Percentiles rank a stretch among this genome's conserved stretches.
Evolutionary conservation across 305 asterid species (phyloP).

Genomic region (Rubia balearica): DNA sequence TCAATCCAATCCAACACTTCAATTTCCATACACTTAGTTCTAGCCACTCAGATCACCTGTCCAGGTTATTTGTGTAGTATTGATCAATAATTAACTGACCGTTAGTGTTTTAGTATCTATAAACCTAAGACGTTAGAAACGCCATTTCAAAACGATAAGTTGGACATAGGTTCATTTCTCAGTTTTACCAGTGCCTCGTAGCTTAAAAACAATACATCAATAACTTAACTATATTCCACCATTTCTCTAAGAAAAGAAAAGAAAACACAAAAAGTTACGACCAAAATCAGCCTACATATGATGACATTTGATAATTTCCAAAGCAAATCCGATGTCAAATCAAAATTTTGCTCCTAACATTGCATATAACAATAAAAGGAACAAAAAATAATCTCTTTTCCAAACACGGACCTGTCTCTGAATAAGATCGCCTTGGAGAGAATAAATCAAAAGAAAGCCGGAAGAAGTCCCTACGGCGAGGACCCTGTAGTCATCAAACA

Average conservation of each 20-base stretch:
- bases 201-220: not conserved
- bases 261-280: not conserved
- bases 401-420: constrained; percentile 58
- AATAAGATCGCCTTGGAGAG: constrained; percentile 62
- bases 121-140: too few species aligned
- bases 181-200: not conserved
- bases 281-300: constrained; percentile 2
- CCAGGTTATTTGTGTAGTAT: not conserved
- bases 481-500: constrained; percentile 58
- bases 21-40: not conserved
- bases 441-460: constrained; percentile 64
- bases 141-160: not conserved
- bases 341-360: not conserved
- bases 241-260: not conserved
- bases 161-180: not conserved
- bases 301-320: not conserved
- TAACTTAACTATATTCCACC: not conserved
- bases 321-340: not conserved
- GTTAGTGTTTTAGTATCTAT: not conserved
- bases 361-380: not conserved
- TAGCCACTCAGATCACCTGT: not conserved
- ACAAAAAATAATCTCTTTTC: not conserved
- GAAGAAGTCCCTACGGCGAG: constrained; percentile 81
- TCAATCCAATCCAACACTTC: not conserved
- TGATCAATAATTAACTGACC: not conserved